Base-by-base conservation (phyloP, 495 filamentous ascomycete species). In the Hapsidospora chrysogenum region DNA sequence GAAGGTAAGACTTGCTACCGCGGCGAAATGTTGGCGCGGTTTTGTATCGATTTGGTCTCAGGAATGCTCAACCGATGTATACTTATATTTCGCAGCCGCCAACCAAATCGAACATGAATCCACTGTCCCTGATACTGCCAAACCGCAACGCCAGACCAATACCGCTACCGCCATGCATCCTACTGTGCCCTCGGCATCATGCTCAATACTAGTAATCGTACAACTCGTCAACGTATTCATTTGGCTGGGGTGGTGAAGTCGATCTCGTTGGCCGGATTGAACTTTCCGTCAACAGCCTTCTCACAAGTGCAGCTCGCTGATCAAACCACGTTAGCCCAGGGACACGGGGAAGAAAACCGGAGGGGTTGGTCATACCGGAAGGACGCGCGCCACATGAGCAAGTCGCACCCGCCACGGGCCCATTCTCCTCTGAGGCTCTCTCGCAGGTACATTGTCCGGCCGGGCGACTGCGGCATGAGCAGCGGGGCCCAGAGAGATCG, bases 171-270 rank as follows among this genome's bases (percentile, higher is more conserved):
- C n/a, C n/a, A n/a, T n/a, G n/a, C n/a, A n/a, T n/a, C n/a, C n/a
- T n/a, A n/a, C n/a, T n/a, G n/a, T n/a, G n/a, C n/a, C n/a, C n/a
- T n/a, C n/a, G n/a, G n/a, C n/a, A n/a, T n/a, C n/a, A n/a, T n/a
- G n/a, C n/a, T n/a, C n/a, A n/a, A n/a, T n/a, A n/a, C n/a, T n/a
- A n/a, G n/a, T n/a, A n/a, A n/a, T n/a, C n/a, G n/a, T n/a, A n/a
- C n/a, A n/a, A n/a, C n/a, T n/a, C n/a, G n/a, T n/a, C n/a, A n/a
- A n/a, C n/a, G n/a, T n/a, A n/a, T n/a, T n/a, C n/a, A n/a, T n/a
- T n/a, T n/a, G n/a, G n/a, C n/a, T n/a, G n/a, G 70, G 40, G 76
- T 80, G 25, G 83, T 92, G 54, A 87, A 89, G 49, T 92, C 83
- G 31, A 62, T 76, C 69, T 92, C 84, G 44, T 70, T 62, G 2